Evolutionary conservation across 257 asterid genomes (phyloP).

Genomic region (Solanum infundibuliforme): DNA sequence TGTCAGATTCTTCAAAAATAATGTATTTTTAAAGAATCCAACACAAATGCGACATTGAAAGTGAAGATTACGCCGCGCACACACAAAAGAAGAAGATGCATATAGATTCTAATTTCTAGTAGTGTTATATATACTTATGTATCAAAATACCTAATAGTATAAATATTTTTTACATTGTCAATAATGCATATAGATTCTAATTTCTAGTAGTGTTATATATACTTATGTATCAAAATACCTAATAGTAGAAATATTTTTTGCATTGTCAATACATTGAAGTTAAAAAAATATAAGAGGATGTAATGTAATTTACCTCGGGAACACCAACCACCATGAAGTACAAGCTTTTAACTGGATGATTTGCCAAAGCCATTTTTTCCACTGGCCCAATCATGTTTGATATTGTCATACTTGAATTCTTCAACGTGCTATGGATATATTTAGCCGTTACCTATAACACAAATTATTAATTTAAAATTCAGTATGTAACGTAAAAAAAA

Average conservation of each 20-base stretch:
- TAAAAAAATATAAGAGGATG: neutral
- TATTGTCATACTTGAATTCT: slow-evolving; percentile 31
- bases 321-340: slow-evolving; percentile 32
- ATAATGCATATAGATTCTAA: neutral
- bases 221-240: neutral
- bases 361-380: slow-evolving; percentile 27
- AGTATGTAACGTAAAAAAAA: no score
- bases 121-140: neutral
- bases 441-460: slow-evolving; percentile 21
- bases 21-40: no score
- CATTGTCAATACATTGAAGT: neutral
- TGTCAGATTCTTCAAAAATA: no score
- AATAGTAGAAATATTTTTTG: neutral
- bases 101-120: neutral
- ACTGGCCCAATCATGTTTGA: slow-evolving; percentile 32
- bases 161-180: neutral
- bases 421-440: slow-evolving; percentile 16
- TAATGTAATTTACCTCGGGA: slow-evolving; percentile 22
- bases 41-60: accelerated
- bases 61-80: neutral
- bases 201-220: neutral
- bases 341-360: slow-evolving; percentile 26
- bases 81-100: neutral
- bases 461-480: no score
- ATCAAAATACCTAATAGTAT: neutral